A percentile compares a stretch with the other conserved stretches of the same genome.
Evolutionary conservation across 768 basidiomycete species (phyloP).

Genomic region (Mycena sanguinolenta): DNA sequence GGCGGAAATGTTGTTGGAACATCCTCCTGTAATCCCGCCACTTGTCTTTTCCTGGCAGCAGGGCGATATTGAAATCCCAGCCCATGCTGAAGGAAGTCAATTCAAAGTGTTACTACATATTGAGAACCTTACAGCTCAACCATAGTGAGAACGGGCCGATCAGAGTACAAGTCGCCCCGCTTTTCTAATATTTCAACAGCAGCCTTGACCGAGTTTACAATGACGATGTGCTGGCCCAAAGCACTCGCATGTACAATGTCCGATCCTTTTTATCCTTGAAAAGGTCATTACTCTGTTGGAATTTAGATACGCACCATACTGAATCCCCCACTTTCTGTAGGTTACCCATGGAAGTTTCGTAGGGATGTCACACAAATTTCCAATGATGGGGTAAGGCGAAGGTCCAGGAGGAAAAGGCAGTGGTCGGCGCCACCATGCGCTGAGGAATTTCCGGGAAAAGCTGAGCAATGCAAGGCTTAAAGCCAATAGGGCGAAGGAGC

Average conservation of each 20-base stretch:
- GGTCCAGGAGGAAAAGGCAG: too few relatives aligned
- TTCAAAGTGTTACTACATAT: slow-evolving; percentile 31
- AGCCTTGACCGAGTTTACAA: slow-evolving; percentile 44
- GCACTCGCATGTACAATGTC: slow-evolving; percentile 40
- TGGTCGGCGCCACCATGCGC: too few relatives aligned
- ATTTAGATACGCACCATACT: too few relatives aligned
- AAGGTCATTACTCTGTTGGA: too few relatives aligned
- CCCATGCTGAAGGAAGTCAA: slow-evolving; percentile 44
- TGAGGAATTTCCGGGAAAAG: background rate
- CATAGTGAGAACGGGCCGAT: slow-evolving; percentile 34
- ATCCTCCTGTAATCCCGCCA: slow-evolving; percentile 49
- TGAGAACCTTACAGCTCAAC: too few relatives aligned
- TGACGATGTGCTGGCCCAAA: slow-evolving; percentile 42
- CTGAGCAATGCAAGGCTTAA: background rate
- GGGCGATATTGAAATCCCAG: slow-evolving; percentile 45
- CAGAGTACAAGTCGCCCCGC: slow-evolving; percentile 40
- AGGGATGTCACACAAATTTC: slow-evolving; percentile 39
- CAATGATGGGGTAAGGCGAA: slow-evolving; percentile 38
- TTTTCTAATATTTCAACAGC: slow-evolving; percentile 42
- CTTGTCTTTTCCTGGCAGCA: slow-evolving; percentile 44
- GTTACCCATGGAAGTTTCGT: slow-evolving; percentile 37
- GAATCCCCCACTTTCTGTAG: slow-evolving; percentile 39
- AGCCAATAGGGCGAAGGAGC: background rate
- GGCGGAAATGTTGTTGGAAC: slow-evolving; percentile 45
- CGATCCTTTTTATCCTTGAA: slow-evolving; percentile 16